Evolutionary conservation across 352 stramenopile species (phyloP).

Genomic region (Pythium aristosporum): DNA sequence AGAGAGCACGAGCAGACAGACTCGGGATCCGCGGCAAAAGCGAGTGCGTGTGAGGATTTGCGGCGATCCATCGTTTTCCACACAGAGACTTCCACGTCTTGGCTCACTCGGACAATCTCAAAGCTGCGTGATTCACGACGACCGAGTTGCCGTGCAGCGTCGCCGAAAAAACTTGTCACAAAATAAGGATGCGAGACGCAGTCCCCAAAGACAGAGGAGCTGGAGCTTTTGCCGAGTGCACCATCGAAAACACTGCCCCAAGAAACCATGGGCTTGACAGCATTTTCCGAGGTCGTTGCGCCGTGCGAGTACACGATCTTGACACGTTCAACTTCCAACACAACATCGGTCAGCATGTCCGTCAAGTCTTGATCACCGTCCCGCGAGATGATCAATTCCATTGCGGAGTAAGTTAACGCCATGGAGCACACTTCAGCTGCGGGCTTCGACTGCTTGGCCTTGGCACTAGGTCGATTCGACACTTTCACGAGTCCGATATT

Average conservation of each 20-base stretch:
- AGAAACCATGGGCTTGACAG: conserved; percentile 11
- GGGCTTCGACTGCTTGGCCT: conserved; percentile 52
- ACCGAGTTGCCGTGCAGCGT: conserved; percentile 48
- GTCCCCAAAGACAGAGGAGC: conserved; percentile 33
- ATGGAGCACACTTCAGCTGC: conserved; percentile 57
- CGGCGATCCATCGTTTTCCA: conserved; percentile 53
- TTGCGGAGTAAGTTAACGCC: conserved; percentile 44
- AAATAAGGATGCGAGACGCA: conserved; percentile 81
- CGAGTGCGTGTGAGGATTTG: conserved; percentile 3
- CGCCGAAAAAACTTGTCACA: conserved; percentile 62
- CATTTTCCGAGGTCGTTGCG: neutral
- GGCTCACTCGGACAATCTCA: conserved; percentile 68
- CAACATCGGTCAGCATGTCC: conserved; percentile 37
- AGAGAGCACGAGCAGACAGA: conserved; percentile 14
- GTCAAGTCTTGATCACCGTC: neutral
- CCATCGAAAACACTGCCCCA: conserved; percentile 29
- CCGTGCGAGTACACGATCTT: conserved; percentile 40
- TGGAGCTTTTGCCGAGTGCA: conserved; percentile 27
- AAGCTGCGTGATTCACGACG: conserved; percentile 54
- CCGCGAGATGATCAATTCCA: conserved; percentile 35
- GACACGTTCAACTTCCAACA: conserved; percentile 74
- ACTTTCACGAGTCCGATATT: conserved; percentile 82
- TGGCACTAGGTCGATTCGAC: conserved; percentile 33
- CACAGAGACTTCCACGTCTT: conserved; percentile 60
- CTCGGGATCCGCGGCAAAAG: neutral